Base-by-base conservation (phyloP, 371 early-diverging fungal species). In the Mucor ambiguus region DNA sequence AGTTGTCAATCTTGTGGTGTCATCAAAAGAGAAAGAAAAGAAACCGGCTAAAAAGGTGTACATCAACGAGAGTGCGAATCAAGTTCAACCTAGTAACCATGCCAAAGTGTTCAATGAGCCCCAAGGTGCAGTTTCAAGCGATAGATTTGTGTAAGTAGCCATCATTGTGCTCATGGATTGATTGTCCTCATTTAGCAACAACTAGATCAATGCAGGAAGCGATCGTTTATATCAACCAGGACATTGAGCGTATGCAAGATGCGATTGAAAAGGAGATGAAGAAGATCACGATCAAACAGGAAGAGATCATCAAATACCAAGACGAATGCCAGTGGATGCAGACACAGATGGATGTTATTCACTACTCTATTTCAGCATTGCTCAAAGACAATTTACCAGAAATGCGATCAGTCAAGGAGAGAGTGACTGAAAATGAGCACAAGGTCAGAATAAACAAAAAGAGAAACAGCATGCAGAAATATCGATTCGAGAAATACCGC, bases 21-120 rank as follows among this genome's bases (percentile, higher is more conserved):
- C 22, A 18, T 18, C 5, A 4, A 37, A 18, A 49, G 26, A 28
- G 4, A 65, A 33, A 38, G 32, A 60, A 46, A 64, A 63, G 33
- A 57, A 46, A 16, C 43, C 66, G 10, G 14, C 14, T 14, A 66
- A 66, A 11, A 58, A 29, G 29, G 69, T 69, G 3, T 16, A 60
- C 18, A 69, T 69, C 4, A 69, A 69, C 29, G 72, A 79, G 68
- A 63, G 63, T 48, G 64, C 74, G 49, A 61, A 67, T 68, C 64
- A 76, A 67, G 48, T 71, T 48, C 61, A 58, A 67, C 48, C 4
- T 26, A 43, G 26, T 3, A 43, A 35, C 18, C 20, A 46, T 32
- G 8, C 33, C 18, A 35, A 26, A 5, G 48, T 16, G 28, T 58
- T 49, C 32, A 48, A 58, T 30, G 22, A 30, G 6, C 64, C 57